Evolutionary conservation across 1,139 yeast genomes (phyloP).

Genomic region (Candida neerlandica): DNA sequence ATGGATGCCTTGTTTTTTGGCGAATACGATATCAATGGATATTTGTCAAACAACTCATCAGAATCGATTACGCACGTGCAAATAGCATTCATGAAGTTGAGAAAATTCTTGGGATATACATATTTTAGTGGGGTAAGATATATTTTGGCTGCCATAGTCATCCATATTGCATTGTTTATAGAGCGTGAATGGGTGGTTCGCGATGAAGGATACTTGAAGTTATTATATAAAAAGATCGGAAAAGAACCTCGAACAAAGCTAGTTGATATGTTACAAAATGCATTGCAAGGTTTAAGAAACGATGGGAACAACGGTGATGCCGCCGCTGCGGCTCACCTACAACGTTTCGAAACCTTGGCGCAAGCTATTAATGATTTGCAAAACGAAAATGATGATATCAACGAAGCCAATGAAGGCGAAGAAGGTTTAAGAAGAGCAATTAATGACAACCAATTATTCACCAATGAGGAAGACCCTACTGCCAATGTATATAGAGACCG

Average conservation of each 20-base stretch:
- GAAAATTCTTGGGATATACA: conserved; percentile 35
- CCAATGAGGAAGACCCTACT: conserved; percentile 5
- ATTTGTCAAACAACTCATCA: conserved; percentile 8
- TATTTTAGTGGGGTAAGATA: conserved; percentile 45
- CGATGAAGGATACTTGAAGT: conserved; percentile 65
- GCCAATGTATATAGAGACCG: background rate
- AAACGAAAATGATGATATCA: conserved; percentile 19
- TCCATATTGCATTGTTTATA: conserved; percentile 53
- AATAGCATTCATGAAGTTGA: conserved; percentile 17
- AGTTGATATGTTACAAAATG: conserved; percentile 40
- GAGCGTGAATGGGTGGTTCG: conserved; percentile 74
- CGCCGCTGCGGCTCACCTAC: conserved; percentile 26
- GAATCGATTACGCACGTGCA: conserved; percentile 10
- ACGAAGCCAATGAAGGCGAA: conserved; percentile 17
- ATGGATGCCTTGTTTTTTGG: conserved; percentile 53
- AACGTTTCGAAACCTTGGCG: conserved; percentile 32
- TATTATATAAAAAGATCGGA: conserved; percentile 59
- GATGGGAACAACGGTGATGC: conserved; percentile 24
- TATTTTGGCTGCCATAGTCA: conserved; percentile 37
- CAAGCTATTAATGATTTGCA: conserved; percentile 36
- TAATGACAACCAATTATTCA: conserved; percentile 14
- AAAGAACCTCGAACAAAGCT: conserved; percentile 51
- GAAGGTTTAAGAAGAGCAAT: conserved; percentile 26
- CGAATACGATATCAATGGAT: conserved; percentile 26
- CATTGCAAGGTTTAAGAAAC: conserved; percentile 30